Conservation (phyloP, 2,329 filamentous ascomycete genomes). For the Fusarium sp. region DNA sequence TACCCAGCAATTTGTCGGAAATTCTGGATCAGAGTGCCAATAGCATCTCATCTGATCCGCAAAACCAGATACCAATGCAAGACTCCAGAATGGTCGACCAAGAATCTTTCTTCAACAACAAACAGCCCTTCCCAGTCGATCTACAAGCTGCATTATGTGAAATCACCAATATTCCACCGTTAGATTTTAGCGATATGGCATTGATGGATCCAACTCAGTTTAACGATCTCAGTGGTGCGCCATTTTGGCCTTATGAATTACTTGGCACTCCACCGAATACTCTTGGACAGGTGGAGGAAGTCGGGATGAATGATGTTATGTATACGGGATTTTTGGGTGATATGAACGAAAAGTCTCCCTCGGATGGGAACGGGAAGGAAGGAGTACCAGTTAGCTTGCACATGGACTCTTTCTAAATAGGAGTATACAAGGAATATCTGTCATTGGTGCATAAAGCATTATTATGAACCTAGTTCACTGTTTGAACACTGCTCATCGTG, state of each 20-base stretch:
- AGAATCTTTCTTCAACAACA: constrained; percentile 19
- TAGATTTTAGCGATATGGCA: constrained; percentile 20
- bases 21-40: neutral
- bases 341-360: neutral
- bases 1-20: neutral
- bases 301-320: neutral
- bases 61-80: neutral
- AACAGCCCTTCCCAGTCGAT: neutral
- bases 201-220: constrained; percentile 16
- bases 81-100: neutral
- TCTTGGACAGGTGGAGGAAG: rapidly evolving
- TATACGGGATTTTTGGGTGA: neutral
- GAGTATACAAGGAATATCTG: neutral
- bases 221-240: neutral
- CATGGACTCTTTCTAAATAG: neutral
- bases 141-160: constrained; percentile 14
- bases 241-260: constrained; percentile 22
- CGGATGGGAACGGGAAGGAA: rapidly evolving
- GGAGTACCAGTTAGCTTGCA: rapidly evolving
- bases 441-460: neutral
- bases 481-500: no score
- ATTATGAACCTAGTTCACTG: neutral
- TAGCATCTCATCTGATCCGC: rapidly evolving
- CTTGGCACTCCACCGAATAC: neutral
- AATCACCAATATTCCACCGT: constrained; percentile 22